Percentiles rank a stretch among this genome's conserved stretches.
Conservation (phyloP, 78 protist species). For the Diacronema lutheri region DNA sequence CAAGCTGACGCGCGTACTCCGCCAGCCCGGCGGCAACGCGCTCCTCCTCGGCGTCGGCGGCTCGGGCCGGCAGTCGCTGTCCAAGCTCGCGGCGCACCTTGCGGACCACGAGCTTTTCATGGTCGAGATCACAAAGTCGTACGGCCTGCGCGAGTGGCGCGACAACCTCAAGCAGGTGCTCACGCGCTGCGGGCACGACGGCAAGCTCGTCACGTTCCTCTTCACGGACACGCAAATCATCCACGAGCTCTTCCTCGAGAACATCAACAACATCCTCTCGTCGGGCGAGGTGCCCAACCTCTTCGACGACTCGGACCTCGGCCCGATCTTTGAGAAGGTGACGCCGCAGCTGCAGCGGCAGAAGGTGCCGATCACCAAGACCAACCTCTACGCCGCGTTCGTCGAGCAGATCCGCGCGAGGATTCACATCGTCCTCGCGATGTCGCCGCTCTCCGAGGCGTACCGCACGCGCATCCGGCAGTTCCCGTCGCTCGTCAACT, state of each 20-base stretch:
- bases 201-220: conserved; percentile 53
- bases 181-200: conserved; percentile 50
- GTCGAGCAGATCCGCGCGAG: conserved; percentile 7
- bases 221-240: conserved; percentile 69
- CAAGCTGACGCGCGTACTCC: conserved; percentile 50
- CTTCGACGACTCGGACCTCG: conserved; percentile 53
- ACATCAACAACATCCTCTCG: conserved; percentile 44
- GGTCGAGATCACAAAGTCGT: conserved; percentile 64
- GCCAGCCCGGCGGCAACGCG: conserved; percentile 75
- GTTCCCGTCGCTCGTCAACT: conserved; percentile 67
- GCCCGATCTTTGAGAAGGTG: conserved; percentile 36
- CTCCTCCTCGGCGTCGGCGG: conserved; percentile 94
- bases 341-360: not conserved
- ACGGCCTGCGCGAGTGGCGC: conserved; percentile 46
- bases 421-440: conserved; percentile 58
- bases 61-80: conserved; percentile 80
- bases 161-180: conserved; percentile 65
- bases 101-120: conserved; percentile 33
- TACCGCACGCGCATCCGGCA: conserved; percentile 39
- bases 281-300: conserved; percentile 65
- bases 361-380: not conserved
- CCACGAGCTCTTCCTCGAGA: conserved; percentile 71
- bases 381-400: conserved; percentile 41
- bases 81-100: conserved; percentile 73
- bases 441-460: conserved; percentile 63